Evolutionary conservation across 768 basidiomycete genomes (phyloP).

Genomic region (Grammothele lineata): DNA sequence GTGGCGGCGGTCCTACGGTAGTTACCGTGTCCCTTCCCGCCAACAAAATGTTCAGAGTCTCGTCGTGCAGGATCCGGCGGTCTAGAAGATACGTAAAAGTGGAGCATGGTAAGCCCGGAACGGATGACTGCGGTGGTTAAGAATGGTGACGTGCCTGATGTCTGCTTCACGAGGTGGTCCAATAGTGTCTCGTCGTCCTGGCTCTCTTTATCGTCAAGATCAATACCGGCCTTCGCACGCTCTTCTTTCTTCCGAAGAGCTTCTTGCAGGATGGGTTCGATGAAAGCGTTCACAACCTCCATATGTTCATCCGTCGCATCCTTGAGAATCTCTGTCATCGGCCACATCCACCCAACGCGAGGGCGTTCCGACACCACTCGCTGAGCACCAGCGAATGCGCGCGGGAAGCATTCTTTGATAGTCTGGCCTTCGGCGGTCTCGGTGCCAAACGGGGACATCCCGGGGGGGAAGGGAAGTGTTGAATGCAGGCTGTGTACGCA

Average conservation of each 20-base stretch:
- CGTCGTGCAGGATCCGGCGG: constrained; percentile 22
- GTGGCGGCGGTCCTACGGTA: not conserved
- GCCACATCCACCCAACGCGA: constrained; percentile 42
- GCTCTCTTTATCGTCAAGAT: constrained; percentile 12
- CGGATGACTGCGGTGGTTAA: no score
- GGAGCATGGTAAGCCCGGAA: no score
- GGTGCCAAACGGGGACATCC: not conserved
- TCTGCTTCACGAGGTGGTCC: constrained; percentile 35
- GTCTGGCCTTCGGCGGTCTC: constrained; percentile 1
- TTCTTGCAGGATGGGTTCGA: constrained; percentile 45
- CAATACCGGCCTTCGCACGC: constrained; percentile 9
- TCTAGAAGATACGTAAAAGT: constrained; percentile 14
- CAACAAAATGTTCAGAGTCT: constrained; percentile 28
- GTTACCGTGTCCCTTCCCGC: constrained; percentile 24
- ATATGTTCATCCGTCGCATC: constrained; percentile 36
- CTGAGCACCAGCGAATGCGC: constrained; percentile 39
- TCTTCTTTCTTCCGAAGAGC: constrained; percentile 37
- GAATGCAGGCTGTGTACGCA: constrained; percentile 34
- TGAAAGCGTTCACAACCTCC: constrained; percentile 39
- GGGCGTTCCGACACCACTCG: constrained; percentile 25
- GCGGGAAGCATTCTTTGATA: constrained; percentile 27
- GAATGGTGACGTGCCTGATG: constrained; percentile 30
- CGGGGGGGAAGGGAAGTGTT: constrained; percentile 34
- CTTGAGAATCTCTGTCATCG: constrained; percentile 38
- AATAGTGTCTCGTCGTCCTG: constrained; percentile 35